phyloP scores from a whole-genome alignment of 306 rosid species.

The Vigna mungo region DNA sequence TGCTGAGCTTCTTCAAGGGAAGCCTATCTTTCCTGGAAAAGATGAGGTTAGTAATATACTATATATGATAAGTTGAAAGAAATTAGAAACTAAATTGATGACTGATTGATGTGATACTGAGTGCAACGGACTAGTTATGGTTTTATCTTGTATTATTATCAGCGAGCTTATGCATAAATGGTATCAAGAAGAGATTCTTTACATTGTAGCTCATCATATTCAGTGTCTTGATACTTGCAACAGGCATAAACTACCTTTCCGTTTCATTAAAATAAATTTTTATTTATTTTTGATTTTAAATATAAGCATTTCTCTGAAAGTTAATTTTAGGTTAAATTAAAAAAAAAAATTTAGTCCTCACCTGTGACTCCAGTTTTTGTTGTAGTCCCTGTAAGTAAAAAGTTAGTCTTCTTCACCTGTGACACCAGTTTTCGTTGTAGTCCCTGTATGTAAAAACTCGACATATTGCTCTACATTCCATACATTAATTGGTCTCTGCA shows the following conservation, averaged over 20 bases:
- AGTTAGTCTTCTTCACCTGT: neutral
- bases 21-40: conserved; percentile 76
- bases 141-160: conserved; percentile 14
- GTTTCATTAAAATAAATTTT: conserved; percentile 1
- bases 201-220: conserved; percentile 1
- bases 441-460: neutral
- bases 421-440: neutral
- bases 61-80: conserved; percentile 14
- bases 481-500: neutral
- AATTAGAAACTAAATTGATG: neutral
- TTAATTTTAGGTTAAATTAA: neutral
- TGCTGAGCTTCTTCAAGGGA: conserved; percentile 76
- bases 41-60: conserved; percentile 60
- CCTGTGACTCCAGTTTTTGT: neutral
- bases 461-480: neutral
- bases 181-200: neutral
- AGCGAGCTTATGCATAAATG: neutral
- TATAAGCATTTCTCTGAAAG: neutral
- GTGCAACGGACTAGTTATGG: neutral
- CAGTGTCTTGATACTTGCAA: neutral
- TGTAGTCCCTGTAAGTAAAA: neutral
- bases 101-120: conserved; percentile 24
- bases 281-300: conserved; percentile 3
- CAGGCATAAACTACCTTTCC: neutral
- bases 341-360: neutral